These are phyloP conservation scores for Gossypium lobatum DNA, from an alignment of 441 rosid species.

Conservation along the genomic window DNA sequence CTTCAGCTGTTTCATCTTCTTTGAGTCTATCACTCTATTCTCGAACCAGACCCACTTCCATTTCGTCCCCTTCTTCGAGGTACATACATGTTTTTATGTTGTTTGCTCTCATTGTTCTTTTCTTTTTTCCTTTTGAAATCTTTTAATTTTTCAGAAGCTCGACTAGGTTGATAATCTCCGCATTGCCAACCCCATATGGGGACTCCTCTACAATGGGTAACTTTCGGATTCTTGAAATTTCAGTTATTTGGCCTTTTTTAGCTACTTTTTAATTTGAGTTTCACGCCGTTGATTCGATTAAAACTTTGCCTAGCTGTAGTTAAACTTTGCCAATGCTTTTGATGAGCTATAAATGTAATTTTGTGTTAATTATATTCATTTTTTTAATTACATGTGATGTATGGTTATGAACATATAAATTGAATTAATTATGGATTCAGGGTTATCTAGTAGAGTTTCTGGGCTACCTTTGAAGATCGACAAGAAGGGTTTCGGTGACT, in stretches of 20 bases:
- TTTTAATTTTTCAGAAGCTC: conserved; percentile 35
- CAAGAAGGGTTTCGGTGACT: conserved; percentile 22
- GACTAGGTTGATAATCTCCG: conserved; percentile 33
- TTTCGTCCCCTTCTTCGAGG: conserved; percentile 36
- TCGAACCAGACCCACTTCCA: conserved; percentile 26
- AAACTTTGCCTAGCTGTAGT: not conserved
- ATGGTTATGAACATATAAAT: not conserved
- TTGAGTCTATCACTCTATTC: conserved; percentile 25
- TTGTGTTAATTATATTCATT: not conserved
- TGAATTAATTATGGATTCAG: conserved; percentile 26
- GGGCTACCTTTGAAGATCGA: conserved; percentile 35
- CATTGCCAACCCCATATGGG: conserved; percentile 39
- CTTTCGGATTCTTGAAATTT: not conserved
- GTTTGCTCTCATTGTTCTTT: not conserved
- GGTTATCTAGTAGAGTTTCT: conserved; percentile 41
- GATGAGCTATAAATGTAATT: not conserved
- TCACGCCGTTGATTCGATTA: not conserved
- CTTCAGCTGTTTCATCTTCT: conserved; percentile 46
- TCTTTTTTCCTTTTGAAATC: not conserved
- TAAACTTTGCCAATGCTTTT: not conserved
- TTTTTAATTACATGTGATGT: not conserved
- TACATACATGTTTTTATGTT: conserved; percentile 12
- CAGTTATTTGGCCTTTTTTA: not conserved
- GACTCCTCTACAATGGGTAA: conserved; percentile 39
- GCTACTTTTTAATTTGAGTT: not conserved